Evolutionary conservation across 495 filamentous ascomycete species (phyloP).

Genomic region (Penicillium argentinense): DNA sequence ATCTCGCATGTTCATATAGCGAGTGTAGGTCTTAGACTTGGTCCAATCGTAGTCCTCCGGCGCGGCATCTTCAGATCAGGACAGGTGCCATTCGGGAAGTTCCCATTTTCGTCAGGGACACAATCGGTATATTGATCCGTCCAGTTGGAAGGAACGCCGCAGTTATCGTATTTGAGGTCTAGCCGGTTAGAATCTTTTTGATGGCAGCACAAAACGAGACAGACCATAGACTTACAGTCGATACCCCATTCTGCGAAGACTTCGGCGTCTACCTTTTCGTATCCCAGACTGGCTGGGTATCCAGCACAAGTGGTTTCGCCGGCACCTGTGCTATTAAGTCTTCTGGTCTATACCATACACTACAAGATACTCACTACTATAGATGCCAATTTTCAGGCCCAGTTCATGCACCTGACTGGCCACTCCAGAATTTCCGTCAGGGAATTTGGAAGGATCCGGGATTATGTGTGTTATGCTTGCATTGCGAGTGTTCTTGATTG

Average conservation of each 20-base stretch:
- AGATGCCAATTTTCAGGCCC: conserved; percentile 67
- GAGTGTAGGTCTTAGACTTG: conserved; percentile 48
- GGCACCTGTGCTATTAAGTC: conserved; percentile 39
- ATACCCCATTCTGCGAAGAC: conserved; percentile 66
- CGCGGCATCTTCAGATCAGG: conserved; percentile 35
- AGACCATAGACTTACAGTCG: conserved; percentile 50
- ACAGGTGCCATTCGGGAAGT: conserved; percentile 43
- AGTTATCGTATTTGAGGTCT: conserved; percentile 77
- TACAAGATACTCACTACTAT: conserved; percentile 42
- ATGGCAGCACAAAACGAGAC: background rate
- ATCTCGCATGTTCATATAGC: conserved; percentile 60
- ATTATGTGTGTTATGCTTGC: conserved; percentile 48
- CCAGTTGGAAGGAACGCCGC: conserved; percentile 47
- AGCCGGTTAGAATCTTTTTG: background rate
- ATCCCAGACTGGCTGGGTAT: conserved; percentile 60
- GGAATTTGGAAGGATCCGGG: conserved; percentile 59
- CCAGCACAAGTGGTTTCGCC: conserved; percentile 63
- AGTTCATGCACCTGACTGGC: conserved; percentile 57
- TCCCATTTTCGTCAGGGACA: conserved; percentile 32
- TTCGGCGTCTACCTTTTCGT: conserved; percentile 61
- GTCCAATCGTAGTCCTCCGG: conserved; percentile 53
- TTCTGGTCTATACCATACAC: background rate
- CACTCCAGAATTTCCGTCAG: conserved; percentile 59
- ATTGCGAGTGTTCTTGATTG: conserved; percentile 47
- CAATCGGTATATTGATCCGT: conserved; percentile 41